Evolutionary conservation across 2,329 filamentous ascomycete genomes (phyloP).

Genomic region (Aspergillus latus): DNA sequence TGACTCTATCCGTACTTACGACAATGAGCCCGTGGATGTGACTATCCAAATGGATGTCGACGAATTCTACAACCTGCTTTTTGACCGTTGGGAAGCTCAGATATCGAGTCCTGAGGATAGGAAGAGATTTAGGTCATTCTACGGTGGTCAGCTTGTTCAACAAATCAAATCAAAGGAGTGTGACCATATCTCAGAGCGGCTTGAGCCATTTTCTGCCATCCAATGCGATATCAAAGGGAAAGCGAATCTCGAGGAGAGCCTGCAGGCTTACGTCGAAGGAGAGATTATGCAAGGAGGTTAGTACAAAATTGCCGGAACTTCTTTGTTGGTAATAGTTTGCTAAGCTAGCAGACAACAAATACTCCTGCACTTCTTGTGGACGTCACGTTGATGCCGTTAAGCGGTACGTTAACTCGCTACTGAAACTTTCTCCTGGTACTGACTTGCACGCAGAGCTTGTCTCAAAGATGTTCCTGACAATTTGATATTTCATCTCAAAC

Average conservation of each 20-base stretch:
- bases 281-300: constrained; percentile 89
- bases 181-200: constrained; percentile 83
- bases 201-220: constrained; percentile 90
- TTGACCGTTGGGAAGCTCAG: constrained; percentile 86
- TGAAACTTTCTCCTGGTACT: not conserved
- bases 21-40: constrained; percentile 79
- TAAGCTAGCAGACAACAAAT: constrained; percentile 75
- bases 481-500: constrained; percentile 85
- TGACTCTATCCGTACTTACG: constrained; percentile 74
- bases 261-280: constrained; percentile 92
- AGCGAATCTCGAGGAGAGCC: constrained; percentile 74
- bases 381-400: constrained; percentile 91
- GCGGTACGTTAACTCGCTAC: constrained; percentile 29
- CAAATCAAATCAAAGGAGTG: constrained; percentile 96
- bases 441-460: constrained; percentile 60
- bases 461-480: constrained; percentile 91
- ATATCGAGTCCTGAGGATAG: constrained; percentile 68
- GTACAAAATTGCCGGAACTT: constrained; percentile 22
- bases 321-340: constrained; percentile 15
- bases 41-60: constrained; percentile 96
- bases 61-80: constrained; percentile 92
- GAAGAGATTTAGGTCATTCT: constrained; percentile 75
- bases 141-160: constrained; percentile 86
- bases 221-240: constrained; percentile 97
- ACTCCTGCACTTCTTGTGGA: constrained; percentile 90